phyloP scores from a whole-genome alignment of 257 asterid species.

The Solanum lignicaule region DNA sequence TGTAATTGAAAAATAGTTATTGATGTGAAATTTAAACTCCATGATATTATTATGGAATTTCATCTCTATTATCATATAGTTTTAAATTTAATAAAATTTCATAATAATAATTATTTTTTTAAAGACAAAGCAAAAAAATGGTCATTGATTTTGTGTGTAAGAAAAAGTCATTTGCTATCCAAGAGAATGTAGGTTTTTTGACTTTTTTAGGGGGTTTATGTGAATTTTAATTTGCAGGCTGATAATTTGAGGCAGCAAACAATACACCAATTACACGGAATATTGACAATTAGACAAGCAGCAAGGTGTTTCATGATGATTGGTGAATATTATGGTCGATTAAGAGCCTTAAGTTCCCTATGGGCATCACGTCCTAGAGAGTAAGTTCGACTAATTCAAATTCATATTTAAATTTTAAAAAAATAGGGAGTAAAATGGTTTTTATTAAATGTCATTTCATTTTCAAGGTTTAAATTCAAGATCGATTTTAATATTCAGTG shows the following conservation, averaged over 20 bases:
- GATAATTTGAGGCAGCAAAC: conserved; percentile 89
- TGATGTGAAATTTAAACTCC: background rate
- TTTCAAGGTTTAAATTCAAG: background rate
- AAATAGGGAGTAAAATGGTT: rapidly evolving
- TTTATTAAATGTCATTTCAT: background rate
- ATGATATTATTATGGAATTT: background rate
- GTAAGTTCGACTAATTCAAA: conserved; percentile 18
- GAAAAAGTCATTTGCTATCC: background rate
- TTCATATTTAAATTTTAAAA: background rate
- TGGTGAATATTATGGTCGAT: conserved; percentile 82
- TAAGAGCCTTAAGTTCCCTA: conserved; percentile 82
- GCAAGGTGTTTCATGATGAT: conserved; percentile 75
- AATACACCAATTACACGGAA: conserved; percentile 64
- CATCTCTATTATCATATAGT: background rate
- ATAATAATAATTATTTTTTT: background rate
- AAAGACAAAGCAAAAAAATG: background rate
- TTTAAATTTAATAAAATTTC: background rate
- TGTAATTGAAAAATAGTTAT: background rate
- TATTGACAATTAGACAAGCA: conserved; percentile 77
- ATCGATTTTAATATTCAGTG: background rate
- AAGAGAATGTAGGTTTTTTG: background rate
- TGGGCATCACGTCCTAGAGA: conserved; percentile 93
- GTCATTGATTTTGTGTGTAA: too few relatives aligned
- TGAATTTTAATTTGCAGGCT: conserved; percentile 38
- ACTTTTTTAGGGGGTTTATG: background rate